Base-by-base conservation (phyloP, 805 yeast species). In the Candida glaebosa region DNA sequence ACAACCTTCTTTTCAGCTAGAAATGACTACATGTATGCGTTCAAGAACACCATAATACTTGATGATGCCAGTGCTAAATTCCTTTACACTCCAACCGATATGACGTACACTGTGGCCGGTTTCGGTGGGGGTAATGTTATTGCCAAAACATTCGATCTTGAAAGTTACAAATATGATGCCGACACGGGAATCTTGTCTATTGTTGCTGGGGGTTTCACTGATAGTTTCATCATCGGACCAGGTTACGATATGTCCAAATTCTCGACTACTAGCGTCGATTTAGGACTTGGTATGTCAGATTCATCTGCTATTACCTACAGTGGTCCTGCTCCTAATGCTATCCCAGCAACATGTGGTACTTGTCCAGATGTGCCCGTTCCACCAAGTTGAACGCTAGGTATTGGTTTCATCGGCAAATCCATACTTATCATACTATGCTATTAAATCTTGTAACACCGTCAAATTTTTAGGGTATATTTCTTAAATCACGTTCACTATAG, bases 101-200 rank as follows among this genome's bases (percentile, higher is more conserved):
- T 45, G 34, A 48, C 60, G 2, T 46, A 42, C 34, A 49, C 45
- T 26, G 62, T 58, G 18, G 48, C 50, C 31, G 62, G 62, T 20
- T 58, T 47, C 34, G 62, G 63, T 43, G 41, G 43, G 28, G 57
- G 60, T 14, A 56, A 58, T 34, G 31, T 40, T 20, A 47, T 57
- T 37, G 56, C 51, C 25, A 34, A 51, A 18, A 38, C 42, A 10
- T 19, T 34, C 25, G 20, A 51, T 5, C 35, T 48, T n/a, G 22
- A 39, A 20, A 15, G 31, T 30, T 42, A 18, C 16, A 12, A 25
- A 31, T 42, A 54, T 40, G 44, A 44, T 32, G 31, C 50, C 3
- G 26, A 18, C 3, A 47, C 53, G 9, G 60, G 60, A 36, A 43
- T 51, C n/a, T 54, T 60, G 47, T 52, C 51, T 15, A 46, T 44